These are phyloP conservation scores for Solanum lycopersicoides DNA, from an alignment of 257 asterid genomes.

Conservation along the genomic window DNA sequence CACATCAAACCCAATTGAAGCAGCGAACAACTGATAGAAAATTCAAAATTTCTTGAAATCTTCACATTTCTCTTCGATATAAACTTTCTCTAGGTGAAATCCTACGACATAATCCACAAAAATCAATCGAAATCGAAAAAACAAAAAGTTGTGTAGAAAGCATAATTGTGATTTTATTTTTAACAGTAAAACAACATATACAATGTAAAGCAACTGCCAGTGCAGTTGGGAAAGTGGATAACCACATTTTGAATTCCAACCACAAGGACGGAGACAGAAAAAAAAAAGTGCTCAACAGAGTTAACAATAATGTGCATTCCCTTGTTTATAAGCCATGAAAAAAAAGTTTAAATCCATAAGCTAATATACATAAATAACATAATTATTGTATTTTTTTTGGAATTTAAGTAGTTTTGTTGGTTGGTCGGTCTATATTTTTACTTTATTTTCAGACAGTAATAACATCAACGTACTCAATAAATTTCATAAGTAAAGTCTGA, in stretches of 20 bases:
- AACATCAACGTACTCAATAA: neutral
- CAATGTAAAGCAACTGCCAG: conserved; percentile 3
- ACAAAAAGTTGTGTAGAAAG: neutral
- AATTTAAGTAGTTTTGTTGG: too few species aligned
- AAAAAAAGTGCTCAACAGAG: neutral
- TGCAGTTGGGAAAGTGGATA: conserved; percentile 23
- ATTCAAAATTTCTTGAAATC: conserved; percentile 19
- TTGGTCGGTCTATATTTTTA: neutral
- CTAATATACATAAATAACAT: too few species aligned
- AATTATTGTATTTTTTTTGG: too few species aligned
- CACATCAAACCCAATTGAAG: conserved; percentile 36
- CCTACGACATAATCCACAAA: conserved; percentile 19
- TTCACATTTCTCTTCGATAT: conserved; percentile 8
- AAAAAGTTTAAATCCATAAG: neutral
- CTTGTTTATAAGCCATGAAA: neutral
- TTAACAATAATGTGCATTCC: neutral
- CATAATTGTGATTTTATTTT: neutral
- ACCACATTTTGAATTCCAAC: conserved; percentile 32
- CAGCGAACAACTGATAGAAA: conserved; percentile 24
- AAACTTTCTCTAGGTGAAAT: conserved; percentile 12
- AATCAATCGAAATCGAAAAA: neutral
- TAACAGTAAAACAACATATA: too few species aligned
- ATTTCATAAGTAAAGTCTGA: neutral
- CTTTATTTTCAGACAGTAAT: too few species aligned
- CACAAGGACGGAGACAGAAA: neutral